Base-by-base conservation (phyloP, 1,284 basidiomycete species). In the Leccinum subrobustum region DNA sequence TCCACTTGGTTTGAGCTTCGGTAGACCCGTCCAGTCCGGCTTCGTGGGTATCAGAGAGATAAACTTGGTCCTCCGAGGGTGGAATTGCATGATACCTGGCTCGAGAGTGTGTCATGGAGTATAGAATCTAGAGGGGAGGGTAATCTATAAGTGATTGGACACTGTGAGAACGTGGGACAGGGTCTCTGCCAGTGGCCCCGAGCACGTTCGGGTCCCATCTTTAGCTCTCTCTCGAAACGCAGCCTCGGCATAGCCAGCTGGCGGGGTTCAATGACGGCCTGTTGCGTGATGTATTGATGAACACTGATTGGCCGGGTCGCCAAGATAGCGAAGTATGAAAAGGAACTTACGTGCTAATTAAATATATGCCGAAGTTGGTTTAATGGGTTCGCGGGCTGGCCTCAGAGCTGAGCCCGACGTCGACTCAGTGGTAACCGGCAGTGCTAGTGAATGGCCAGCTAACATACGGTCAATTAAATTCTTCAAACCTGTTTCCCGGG, bases 1-100 rank as follows among this genome's bases (percentile, higher is more conserved):
- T 81, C 82, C 85, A 87, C 52, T 75, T 73, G 65, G 87, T 80
- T 54, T 77, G 78, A 33, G 75, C 80, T 3, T 67, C 37, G 56
- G 52, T 31, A 20, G 39, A 37, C 18, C 3, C 52, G 11, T 50
- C 29, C 11, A 39, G 35, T 33, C n/a, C 48, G 31, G 52, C 37
- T 25, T 50, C 55, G 37, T 54, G 52, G 48, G 39, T 42, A 42
- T 16, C 42, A 18, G 42, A 44, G 42, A 44, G 37, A 12, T 58
- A 50, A 23, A n/a, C 55, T 39, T 62, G 60, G 23, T 52, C 58
- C 29, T 71, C 70, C 4, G 64, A 66, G 23, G 70, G 56, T 51
- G 73, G 61, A 51, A 72, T 44, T 51, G 60, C 12, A 23, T 23
- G 64, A 37, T 72, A 71, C 31, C 54, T 61, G 23, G 48, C 33